A percentile compares a stretch with the other conserved stretches of the same genome.
phyloP scores from a whole-genome alignment of 1,284 basidiomycete genomes.

The Amylostereum areolatum region DNA sequence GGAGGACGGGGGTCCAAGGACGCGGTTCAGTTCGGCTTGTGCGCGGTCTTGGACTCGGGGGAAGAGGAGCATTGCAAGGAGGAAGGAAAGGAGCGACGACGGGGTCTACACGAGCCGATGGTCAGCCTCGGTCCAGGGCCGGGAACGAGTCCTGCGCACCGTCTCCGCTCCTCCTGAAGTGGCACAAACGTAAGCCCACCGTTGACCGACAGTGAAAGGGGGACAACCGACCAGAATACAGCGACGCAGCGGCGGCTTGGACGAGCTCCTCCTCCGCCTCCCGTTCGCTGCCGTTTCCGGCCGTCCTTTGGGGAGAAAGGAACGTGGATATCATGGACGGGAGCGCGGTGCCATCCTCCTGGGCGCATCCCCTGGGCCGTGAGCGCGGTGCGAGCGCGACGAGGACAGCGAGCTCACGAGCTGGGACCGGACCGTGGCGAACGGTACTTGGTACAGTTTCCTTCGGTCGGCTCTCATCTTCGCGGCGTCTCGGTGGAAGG shows the following conservation, averaged over 20 bases:
- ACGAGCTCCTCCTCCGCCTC: slow-evolving; percentile 28
- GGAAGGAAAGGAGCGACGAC: slow-evolving; percentile 23
- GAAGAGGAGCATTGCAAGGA: slow-evolving; percentile 30
- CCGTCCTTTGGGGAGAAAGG: slow-evolving; percentile 14
- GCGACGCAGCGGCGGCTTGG: slow-evolving; percentile 32
- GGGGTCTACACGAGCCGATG: slow-evolving; percentile 15
- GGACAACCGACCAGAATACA: slow-evolving; percentile 28
- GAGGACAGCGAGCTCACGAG: slow-evolving; percentile 18
- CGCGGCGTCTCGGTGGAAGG: slow-evolving; percentile 24
- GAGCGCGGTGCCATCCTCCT: slow-evolving; percentile 6
- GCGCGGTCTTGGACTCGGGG: slow-evolving; percentile 27
- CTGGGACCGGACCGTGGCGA: slow-evolving; percentile 14
- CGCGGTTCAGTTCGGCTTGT: slow-evolving; percentile 30
- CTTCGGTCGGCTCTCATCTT: slow-evolving; percentile 25
- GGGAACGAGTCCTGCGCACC: slow-evolving; percentile 14
- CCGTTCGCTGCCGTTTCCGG: slow-evolving; percentile 10
- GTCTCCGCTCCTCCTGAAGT: slow-evolving; percentile 25
- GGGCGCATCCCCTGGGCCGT: not conserved
- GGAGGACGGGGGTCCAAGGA: slow-evolving; percentile 17
- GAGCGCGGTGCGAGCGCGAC: not conserved
- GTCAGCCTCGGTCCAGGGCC: not conserved
- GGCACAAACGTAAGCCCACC: too few species aligned
- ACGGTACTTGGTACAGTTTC: slow-evolving; percentile 26
- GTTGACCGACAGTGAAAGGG: not conserved
- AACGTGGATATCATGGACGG: slow-evolving; percentile 25